These are phyloP conservation scores for Xerophyta viscosa DNA, from an alignment of 106 monocot genomes.

Conservation along the genomic window DNA sequence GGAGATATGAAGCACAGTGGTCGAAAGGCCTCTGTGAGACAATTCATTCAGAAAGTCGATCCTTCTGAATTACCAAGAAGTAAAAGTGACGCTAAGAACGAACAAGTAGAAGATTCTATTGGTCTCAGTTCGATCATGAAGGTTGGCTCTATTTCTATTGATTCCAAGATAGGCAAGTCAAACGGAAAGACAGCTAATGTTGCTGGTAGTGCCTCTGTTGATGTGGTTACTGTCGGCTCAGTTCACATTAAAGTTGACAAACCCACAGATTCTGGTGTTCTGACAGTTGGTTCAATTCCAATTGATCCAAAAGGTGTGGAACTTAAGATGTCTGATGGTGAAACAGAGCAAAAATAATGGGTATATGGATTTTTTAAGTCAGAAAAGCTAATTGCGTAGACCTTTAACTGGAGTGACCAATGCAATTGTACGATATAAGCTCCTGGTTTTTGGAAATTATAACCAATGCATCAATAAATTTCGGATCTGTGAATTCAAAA, in stretches of 20 bases:
- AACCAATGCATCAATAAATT: no score
- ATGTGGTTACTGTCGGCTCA: slow-evolving; percentile 52
- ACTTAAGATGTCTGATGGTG: not conserved
- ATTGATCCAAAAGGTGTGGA: slow-evolving; percentile 5
- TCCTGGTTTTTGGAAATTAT: slow-evolving; percentile 1
- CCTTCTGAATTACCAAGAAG: not conserved
- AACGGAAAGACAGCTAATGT: not conserved
- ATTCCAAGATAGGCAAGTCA: slow-evolving; percentile 1
- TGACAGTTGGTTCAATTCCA: slow-evolving; percentile 15
- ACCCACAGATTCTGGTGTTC: slow-evolving; percentile 12
- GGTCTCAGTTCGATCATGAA: slow-evolving; percentile 11
- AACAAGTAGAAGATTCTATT: not conserved
- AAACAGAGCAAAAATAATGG: not conserved
- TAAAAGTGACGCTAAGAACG: not conserved
- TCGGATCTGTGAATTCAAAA: no score
- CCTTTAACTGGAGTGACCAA: not conserved
- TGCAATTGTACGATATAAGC: not conserved
- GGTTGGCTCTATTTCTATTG: slow-evolving; percentile 25
- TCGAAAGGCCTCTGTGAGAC: not conserved
- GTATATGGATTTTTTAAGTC: no score
- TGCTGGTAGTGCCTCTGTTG: not conserved
- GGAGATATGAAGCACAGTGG: slow-evolving; percentile 4
- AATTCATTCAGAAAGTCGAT: not conserved
- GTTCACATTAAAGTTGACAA: slow-evolving; percentile 51
- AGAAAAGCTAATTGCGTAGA: no score